Conservation (phyloP, 2,329 filamentous ascomycete genomes). For the Nemania sp. region DNA sequence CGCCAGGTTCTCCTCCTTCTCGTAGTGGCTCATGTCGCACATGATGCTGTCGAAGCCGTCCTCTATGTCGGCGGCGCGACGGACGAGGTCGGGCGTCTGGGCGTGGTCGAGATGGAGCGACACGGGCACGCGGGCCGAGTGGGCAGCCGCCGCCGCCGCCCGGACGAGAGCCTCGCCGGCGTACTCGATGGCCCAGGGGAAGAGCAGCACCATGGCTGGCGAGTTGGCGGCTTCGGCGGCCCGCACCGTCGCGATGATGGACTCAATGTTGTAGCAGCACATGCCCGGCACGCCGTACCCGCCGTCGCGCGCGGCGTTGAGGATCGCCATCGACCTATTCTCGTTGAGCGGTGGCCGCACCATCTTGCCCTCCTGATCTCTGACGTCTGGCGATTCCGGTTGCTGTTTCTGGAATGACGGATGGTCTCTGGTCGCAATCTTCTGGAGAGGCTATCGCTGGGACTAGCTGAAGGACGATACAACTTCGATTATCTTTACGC, state of each 20-base stretch:
- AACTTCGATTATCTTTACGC: neutral
- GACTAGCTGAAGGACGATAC: neutral
- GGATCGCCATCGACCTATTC: slow-evolving; percentile 60
- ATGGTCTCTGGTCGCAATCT: neutral
- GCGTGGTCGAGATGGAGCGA: slow-evolving; percentile 70
- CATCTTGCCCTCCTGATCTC: slow-evolving; percentile 37
- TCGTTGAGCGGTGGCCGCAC: slow-evolving; percentile 45
- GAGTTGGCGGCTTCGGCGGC: slow-evolving; percentile 70
- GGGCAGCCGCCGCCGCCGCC: slow-evolving; percentile 59
- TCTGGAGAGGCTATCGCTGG: neutral
- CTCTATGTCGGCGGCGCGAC: slow-evolving; percentile 60
- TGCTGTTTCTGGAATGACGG: neutral
- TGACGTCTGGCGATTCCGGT: neutral
- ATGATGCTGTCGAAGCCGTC: slow-evolving; percentile 72
- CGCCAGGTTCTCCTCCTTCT: slow-evolving; percentile 70
- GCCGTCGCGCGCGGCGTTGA: slow-evolving; percentile 58
- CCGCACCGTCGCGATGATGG: slow-evolving; percentile 69
- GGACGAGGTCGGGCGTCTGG: slow-evolving; percentile 65
- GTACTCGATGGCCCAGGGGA: slow-evolving; percentile 75
- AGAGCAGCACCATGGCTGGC: slow-evolving; percentile 72
- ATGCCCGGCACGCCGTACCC: slow-evolving; percentile 64
- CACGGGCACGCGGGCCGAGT: slow-evolving; percentile 61
- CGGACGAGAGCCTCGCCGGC: slow-evolving; percentile 60
- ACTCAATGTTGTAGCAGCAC: slow-evolving; percentile 71
- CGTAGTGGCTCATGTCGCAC: slow-evolving; percentile 77